A percentile compares a stretch with the other conserved stretches of the same genome.
Conservation (phyloP, 495 filamentous ascomycete species). For the Usnea hakonensis region DNA sequence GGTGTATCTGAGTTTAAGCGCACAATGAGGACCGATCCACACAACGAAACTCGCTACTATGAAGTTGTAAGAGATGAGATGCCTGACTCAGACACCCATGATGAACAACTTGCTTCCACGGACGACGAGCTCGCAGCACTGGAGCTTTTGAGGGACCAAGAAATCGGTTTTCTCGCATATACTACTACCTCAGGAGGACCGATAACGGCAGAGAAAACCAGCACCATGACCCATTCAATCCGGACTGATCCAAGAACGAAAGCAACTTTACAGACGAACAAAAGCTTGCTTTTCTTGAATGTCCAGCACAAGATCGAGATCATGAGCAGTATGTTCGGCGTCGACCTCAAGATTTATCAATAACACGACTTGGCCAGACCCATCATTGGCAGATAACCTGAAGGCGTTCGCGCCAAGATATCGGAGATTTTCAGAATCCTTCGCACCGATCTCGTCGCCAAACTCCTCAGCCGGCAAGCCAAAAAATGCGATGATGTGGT, state of each 20-base stretch:
- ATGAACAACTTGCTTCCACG: background rate
- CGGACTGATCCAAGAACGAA: background rate
- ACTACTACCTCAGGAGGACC: background rate
- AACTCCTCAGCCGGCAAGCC: conserved; percentile 26
- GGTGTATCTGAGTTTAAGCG: background rate
- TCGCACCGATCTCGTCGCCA: conserved; percentile 27
- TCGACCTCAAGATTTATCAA: background rate
- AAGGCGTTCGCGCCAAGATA: conserved; percentile 22
- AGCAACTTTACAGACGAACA: background rate
- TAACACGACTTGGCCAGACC: background rate
- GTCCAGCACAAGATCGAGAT: background rate
- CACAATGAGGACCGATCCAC: background rate
- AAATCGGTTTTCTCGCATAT: background rate
- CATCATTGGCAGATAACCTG: background rate
- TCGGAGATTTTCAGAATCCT: conserved; percentile 31
- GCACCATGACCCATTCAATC: background rate
- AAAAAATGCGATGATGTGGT: conserved; percentile 28
- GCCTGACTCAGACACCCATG: no score
- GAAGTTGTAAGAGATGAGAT: background rate
- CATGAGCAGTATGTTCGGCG: background rate
- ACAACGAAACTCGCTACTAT: background rate
- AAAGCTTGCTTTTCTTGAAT: background rate
- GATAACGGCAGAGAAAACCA: background rate
- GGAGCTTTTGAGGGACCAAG: background rate
- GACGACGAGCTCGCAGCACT: background rate